Conservation (phyloP, 106 monocot genomes). For the Iris macrosiphon region DNA sequence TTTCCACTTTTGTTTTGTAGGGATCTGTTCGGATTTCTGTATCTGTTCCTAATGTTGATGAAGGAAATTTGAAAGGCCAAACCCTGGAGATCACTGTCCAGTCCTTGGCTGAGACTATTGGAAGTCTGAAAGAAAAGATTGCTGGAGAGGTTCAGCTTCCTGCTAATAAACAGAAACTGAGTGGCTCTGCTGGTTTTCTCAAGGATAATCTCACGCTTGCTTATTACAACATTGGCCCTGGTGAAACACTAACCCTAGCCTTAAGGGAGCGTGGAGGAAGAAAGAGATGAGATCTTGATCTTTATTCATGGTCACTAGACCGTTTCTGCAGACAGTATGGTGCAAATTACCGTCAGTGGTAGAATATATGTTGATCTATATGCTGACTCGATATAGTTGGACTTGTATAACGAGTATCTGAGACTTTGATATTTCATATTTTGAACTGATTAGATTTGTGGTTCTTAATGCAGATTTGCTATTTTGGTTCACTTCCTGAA, state of each 20-base stretch:
- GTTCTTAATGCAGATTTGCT: constrained; percentile 23
- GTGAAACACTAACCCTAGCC: constrained; percentile 70
- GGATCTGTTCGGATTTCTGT: constrained; percentile 72
- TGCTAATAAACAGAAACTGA: constrained; percentile 95
- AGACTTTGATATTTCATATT: constrained; percentile 6
- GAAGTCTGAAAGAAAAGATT: constrained; percentile 97
- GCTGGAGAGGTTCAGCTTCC: constrained; percentile 94
- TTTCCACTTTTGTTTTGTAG: too few relatives aligned
- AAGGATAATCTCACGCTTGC: constrained; percentile 95
- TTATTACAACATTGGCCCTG: constrained; percentile 82
- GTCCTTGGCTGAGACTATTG: constrained; percentile 78
- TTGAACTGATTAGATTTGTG: constrained; percentile 11
- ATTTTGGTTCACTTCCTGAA: constrained; percentile 5
- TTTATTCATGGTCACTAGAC: constrained; percentile 7
- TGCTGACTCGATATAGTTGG: background rate
- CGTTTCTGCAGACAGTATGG: constrained; percentile 1
- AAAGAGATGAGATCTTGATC: constrained; percentile 56
- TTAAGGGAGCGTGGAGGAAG: constrained; percentile 98
- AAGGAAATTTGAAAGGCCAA: constrained; percentile 94
- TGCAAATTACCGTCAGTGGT: background rate
- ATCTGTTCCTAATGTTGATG: constrained; percentile 90
- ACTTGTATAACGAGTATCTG: constrained; percentile 5
- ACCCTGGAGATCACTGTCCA: constrained; percentile 72
- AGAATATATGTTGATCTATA: background rate
- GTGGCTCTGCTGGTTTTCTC: constrained; percentile 83